These are phyloP conservation scores for Fallopia convolvulus DNA, from an alignment of 148 eudicot species.

Conservation along the genomic window DNA sequence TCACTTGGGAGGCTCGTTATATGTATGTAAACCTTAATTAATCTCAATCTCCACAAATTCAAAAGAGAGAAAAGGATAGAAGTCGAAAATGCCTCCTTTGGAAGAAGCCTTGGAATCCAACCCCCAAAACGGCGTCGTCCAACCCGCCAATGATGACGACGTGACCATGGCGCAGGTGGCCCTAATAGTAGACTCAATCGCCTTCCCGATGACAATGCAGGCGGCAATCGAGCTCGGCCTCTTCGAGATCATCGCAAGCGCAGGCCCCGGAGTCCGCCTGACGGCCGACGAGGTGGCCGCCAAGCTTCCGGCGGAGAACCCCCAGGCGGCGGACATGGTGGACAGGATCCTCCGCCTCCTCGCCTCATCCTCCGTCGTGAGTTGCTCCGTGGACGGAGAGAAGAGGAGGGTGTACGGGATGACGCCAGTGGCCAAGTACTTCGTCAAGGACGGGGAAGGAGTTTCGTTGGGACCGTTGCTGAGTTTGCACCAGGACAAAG, in stretches of 20 bases:
- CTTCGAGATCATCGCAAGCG: conserved; percentile 26
- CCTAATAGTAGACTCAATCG: conserved; percentile 8
- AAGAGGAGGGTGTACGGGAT: conserved; percentile 21
- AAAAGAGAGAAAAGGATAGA: not conserved
- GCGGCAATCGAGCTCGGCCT: conserved; percentile 25
- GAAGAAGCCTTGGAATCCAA: not conserved
- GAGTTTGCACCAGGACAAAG: conserved; percentile 28
- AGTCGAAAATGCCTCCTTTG: not conserved
- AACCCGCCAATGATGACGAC: not conserved
- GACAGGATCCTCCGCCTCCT: conserved; percentile 40
- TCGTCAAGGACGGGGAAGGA: conserved; percentile 26
- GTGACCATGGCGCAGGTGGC: conserved; percentile 11
- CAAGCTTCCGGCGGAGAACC: conserved; percentile 18
- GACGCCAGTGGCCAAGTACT: conserved; percentile 21
- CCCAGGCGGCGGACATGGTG: conserved; percentile 26
- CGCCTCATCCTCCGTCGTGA: conserved; percentile 23
- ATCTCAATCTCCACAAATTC: not conserved
- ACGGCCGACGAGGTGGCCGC: conserved; percentile 23
- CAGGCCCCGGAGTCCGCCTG: conserved; percentile 16
- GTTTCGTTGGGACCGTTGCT: conserved; percentile 27
- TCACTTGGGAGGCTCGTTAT: no score
- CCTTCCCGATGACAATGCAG: conserved; percentile 23
- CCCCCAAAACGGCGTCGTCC: not conserved
- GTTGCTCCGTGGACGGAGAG: conserved; percentile 6
- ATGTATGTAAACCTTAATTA: not conserved